A percentile compares a stretch with the other conserved stretches of the same genome.
Conservation (phyloP, 768 basidiomycete species). For the Leccinum broughii region DNA sequence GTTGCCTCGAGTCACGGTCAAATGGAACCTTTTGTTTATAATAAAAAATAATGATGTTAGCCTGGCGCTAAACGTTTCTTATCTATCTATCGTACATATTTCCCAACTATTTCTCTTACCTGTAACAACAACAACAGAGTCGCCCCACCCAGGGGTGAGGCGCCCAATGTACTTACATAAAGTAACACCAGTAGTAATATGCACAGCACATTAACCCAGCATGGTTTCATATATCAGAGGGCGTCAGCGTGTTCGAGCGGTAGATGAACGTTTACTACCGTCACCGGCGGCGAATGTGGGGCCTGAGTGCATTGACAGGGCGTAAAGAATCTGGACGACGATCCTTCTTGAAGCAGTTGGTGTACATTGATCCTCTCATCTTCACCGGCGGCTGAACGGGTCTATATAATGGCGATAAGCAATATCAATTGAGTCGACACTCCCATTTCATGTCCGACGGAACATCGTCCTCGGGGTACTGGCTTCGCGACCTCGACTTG, state of each 20-base stretch:
- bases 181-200: background rate
- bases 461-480: slow-evolving; percentile 1
- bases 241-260: slow-evolving; percentile 1
- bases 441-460: slow-evolving; percentile 26
- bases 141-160: background rate
- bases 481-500: too few relatives aligned
- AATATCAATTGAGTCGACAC: slow-evolving; percentile 5
- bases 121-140: slow-evolving; percentile 3
- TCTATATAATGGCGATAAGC: slow-evolving; percentile 1
- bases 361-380: slow-evolving; percentile 6
- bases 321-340: slow-evolving; percentile 1
- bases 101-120: slow-evolving; percentile 13
- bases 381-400: slow-evolving; percentile 7
- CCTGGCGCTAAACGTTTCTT: slow-evolving; percentile 19
- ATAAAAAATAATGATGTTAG: slow-evolving; percentile 4
- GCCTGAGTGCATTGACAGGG: too few relatives aligned
- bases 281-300: background rate
- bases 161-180: slow-evolving; percentile 22
- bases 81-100: slow-evolving; percentile 28
- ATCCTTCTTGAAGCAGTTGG: slow-evolving; percentile 8
- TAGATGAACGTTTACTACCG: background rate
- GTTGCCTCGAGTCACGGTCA: slow-evolving; percentile 8
- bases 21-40: slow-evolving; percentile 1
- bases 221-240: background rate
- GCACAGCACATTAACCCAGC: slow-evolving; percentile 5